Conservation (phyloP, 148 eudicot species). For the Silene conica region DNA sequence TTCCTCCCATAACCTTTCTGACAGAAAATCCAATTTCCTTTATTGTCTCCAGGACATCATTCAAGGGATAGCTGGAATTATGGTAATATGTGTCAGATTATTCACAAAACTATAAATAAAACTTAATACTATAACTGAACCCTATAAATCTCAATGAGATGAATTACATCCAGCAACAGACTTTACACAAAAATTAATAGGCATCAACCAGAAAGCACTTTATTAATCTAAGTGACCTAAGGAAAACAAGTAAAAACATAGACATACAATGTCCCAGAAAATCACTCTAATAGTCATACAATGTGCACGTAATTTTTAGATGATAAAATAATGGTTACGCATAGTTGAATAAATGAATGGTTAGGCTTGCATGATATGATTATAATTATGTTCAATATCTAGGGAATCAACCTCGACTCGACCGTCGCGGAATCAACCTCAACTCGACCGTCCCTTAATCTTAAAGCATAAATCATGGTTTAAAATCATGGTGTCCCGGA, state of each 20-base stretch:
- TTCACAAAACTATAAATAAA: background rate
- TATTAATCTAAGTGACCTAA: background rate
- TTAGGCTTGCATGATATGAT: too few relatives aligned
- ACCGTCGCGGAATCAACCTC: too few relatives aligned
- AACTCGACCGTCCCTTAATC: too few relatives aligned
- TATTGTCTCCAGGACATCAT: conserved; percentile 83
- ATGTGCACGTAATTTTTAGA: background rate
- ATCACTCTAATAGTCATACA: background rate
- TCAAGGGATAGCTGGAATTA: conserved; percentile 75
- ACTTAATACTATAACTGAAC: background rate
- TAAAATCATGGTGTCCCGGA: too few relatives aligned
- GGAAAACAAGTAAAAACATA: background rate
- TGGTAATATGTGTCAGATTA: background rate
- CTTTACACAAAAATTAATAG: background rate
- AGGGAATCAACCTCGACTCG: too few relatives aligned
- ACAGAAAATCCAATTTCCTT: conserved; percentile 76
- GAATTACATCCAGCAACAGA: background rate
- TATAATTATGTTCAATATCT: too few relatives aligned
- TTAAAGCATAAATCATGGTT: too few relatives aligned
- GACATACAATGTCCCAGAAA: background rate
- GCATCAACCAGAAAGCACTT: background rate
- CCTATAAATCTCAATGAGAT: background rate
- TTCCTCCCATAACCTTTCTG: conserved; percentile 97
- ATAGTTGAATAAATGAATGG: too few relatives aligned
- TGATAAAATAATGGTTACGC: too few relatives aligned